Percentiles rank a stretch among this genome's conserved stretches.
Conservation (phyloP, 345 rosid genomes). For the Camelina neglecta region DNA sequence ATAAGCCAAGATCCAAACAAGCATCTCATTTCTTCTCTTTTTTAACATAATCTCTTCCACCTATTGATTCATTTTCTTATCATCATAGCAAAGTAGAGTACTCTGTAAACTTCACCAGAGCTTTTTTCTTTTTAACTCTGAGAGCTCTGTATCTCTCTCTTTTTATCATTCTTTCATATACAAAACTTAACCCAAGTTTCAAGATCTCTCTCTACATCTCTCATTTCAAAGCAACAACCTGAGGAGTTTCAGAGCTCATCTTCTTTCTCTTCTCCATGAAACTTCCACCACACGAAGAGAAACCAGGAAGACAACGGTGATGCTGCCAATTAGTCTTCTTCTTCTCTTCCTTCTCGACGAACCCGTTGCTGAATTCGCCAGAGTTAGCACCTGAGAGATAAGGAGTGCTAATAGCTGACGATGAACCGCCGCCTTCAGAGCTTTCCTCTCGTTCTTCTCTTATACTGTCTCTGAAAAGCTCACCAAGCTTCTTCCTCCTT, state of each 20-base stretch:
- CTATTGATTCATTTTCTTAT: constrained; percentile 25
- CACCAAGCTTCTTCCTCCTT: constrained; percentile 78
- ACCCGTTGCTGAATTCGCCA: constrained; percentile 47
- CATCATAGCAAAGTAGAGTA: constrained; percentile 27
- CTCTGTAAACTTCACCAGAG: constrained; percentile 28
- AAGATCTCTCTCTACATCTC: constrained; percentile 16
- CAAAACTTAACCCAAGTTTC: constrained; percentile 5
- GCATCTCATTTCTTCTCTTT: constrained; percentile 25
- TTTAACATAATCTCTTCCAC: constrained; percentile 24
- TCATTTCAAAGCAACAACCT: constrained; percentile 49
- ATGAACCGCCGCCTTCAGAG: constrained; percentile 27
- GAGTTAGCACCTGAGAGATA: constrained; percentile 61
- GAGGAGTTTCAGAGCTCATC: constrained; percentile 53
- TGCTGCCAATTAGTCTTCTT: constrained; percentile 52
- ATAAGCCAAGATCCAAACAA: constrained; percentile 19
- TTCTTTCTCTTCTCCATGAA: constrained; percentile 80
- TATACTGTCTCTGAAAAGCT: constrained; percentile 70
- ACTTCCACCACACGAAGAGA: constrained; percentile 58
- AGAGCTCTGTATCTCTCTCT: constrained; percentile 13
- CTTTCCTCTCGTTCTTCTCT: constrained; percentile 51
- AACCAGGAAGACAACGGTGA: constrained; percentile 81
- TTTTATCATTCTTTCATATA: constrained; percentile 35
- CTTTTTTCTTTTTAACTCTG: constrained; percentile 22
- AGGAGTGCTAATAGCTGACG: constrained; percentile 55
- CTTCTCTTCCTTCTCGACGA: constrained; percentile 56